Percentiles rank a stretch among this genome's conserved stretches.
Conservation (phyloP, 345 rosid genomes). For the Atalantia buxifolia region DNA sequence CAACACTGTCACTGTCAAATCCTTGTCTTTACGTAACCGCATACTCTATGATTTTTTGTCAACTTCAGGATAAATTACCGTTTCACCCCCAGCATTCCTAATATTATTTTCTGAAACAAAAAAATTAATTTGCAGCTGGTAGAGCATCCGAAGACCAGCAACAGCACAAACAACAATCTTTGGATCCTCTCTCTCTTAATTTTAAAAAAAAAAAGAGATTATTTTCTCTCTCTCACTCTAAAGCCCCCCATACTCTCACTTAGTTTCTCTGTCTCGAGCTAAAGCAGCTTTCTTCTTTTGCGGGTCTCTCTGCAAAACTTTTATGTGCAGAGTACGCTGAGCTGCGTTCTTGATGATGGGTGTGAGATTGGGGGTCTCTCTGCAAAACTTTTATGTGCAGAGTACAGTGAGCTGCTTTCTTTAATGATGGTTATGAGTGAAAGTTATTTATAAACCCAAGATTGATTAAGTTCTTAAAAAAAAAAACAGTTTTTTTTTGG, state of each 20-base stretch:
- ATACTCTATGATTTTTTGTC: neutral
- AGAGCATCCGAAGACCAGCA: slow-evolving; percentile 5
- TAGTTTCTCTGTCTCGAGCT: neutral
- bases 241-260: neutral
- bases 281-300: slow-evolving; percentile 7
- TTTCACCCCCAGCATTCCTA: neutral
- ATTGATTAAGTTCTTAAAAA: neutral
- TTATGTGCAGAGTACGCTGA: neutral
- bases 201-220: neutral
- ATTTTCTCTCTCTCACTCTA: neutral
- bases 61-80: neutral
- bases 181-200: slow-evolving; percentile 9
- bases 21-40: neutral
- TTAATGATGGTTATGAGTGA: neutral
- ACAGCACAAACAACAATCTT: slow-evolving; percentile 1
- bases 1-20: neutral
- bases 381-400: slow-evolving; percentile 13
- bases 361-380: slow-evolving; percentile 8
- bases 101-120: neutral
- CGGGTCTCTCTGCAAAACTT: slow-evolving; percentile 25
- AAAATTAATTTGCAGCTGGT: slow-evolving; percentile 3
- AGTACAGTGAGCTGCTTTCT: slow-evolving; percentile 5
- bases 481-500: neutral
- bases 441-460: slow-evolving; percentile 11
- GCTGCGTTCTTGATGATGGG: slow-evolving; percentile 3